Percentiles rank a stretch among this genome's conserved stretches.
Evolutionary conservation across 441 rosid species (phyloP).

Genomic region (Arabidopsis lyrata): DNA sequence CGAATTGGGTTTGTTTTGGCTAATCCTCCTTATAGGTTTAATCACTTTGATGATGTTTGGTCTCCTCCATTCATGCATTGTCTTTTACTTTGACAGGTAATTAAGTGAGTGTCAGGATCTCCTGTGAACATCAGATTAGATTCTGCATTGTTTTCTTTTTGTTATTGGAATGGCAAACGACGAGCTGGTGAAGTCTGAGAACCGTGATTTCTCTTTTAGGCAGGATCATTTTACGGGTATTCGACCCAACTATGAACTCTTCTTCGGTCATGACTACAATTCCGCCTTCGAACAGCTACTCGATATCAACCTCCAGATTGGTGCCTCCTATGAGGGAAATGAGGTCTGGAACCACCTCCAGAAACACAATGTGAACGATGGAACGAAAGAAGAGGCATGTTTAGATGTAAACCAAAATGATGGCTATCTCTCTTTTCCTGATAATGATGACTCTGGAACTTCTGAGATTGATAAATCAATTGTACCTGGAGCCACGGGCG

Average conservation of each 20-base stretch:
- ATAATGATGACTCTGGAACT: conserved; percentile 40
- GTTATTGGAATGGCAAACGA: conserved; percentile 52
- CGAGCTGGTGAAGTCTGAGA: conserved; percentile 52
- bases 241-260: conserved; percentile 45
- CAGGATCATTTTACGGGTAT: conserved; percentile 49
- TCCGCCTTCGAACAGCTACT: conserved; percentile 45
- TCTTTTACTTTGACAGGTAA: conserved; percentile 23
- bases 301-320: conserved; percentile 47
- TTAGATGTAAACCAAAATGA: conserved; percentile 42
- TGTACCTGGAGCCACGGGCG: neutral
- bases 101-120: neutral
- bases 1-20: neutral
- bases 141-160: neutral
- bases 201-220: conserved; percentile 36
- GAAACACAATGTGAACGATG: conserved; percentile 25
- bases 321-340: conserved; percentile 42
- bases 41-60: neutral
- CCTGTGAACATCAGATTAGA: neutral
- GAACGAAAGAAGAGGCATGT: conserved; percentile 4
- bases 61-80: neutral
- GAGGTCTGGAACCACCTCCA: conserved; percentile 39
- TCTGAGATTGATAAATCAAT: conserved; percentile 35
- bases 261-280: conserved; percentile 43
- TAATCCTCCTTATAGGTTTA: too few species aligned
- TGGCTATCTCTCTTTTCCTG: conserved; percentile 40